Base-by-base conservation (phyloP, 1,284 basidiomycete genomes). In the Phlebopus sp. region DNA sequence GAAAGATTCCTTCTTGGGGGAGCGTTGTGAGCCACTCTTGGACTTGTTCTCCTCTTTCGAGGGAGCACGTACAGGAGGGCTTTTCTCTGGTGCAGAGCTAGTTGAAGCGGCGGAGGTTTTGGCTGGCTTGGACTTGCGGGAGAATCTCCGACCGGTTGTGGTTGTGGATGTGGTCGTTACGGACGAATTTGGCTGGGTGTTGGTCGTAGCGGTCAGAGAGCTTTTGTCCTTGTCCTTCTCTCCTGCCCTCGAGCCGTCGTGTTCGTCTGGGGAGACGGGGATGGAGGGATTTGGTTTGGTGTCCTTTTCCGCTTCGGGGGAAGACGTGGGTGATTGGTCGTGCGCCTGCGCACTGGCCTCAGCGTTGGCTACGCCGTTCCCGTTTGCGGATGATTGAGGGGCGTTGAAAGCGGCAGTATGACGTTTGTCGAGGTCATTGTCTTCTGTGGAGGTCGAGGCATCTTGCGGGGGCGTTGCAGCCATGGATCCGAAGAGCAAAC, bases 161-260 rank as follows among this genome's bases (percentile, higher is more conserved):
- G 47, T 58, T 13, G 62, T 54, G 3, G 59, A 40, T 6, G 52
- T 47, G 0, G 66, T 52, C 19, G 61, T 51, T 42, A 53, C 40
- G 31, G 55, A 54, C 14, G 59, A 56, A 21, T 66, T 68, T 34
- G 63, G 67, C 38, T 67, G 67, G 9, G 47, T 63, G 39, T 59
- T 61, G 5, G 69, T 69, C 59, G 68, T 72, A 65, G 57, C 66
- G 55, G 60, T 63, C 17, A 75, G 64, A 10, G 76, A 78, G 48
- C 66, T 71, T 54, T 68, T 70, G 56, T 68, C 67, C 59, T 70
- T 72, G 56, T 75, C 74, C 49, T 71, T 75, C 43, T 73, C 55
- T 56, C 55, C 45, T 52, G 64, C 54, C 57, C 61, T 61, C 36
- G 56, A 48, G 53, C 63, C 57, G 59, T 69, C 56, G 58, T 59